These are phyloP conservation scores for Beauveria bassiana DNA, from an alignment of 2,329 filamentous ascomycete genomes.

Conservation along the genomic window DNA sequence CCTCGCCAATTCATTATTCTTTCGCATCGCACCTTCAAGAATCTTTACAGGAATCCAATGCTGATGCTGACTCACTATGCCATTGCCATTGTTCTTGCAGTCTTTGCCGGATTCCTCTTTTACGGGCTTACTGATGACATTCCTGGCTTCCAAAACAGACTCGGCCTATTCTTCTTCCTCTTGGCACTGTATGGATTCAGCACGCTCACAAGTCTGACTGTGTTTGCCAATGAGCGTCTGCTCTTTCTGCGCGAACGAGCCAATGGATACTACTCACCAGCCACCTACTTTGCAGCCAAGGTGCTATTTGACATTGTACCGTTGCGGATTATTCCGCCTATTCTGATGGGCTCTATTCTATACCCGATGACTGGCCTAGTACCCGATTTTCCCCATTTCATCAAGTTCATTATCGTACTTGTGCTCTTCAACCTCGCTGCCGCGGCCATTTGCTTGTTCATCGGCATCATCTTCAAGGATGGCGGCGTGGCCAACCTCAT, in stretches of 20 bases:
- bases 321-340: slow-evolving; percentile 84
- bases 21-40: slow-evolving; percentile 88
- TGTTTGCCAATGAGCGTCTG: slow-evolving; percentile 84
- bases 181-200: slow-evolving; percentile 95
- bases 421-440: slow-evolving; percentile 95
- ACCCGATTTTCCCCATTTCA: slow-evolving; percentile 72
- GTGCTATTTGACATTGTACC: slow-evolving; percentile 98
- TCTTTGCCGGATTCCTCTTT: slow-evolving; percentile 91
- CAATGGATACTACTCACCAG: slow-evolving; percentile 90
- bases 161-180: slow-evolving; percentile 96
- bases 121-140: slow-evolving; percentile 96
- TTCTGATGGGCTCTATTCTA: slow-evolving; percentile 90
- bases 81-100: slow-evolving; percentile 87
- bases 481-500: slow-evolving; percentile 86
- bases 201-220: slow-evolving; percentile 85
- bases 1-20: slow-evolving; percentile 80
- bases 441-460: slow-evolving; percentile 87
- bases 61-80: slow-evolving; percentile 98
- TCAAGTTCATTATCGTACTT: slow-evolving; percentile 84
- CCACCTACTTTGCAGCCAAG: slow-evolving; percentile 92
- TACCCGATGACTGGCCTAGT: slow-evolving; percentile 97
- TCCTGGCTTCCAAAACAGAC: slow-evolving; percentile 91
- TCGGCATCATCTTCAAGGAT: slow-evolving; percentile 92
- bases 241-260: slow-evolving; percentile 89
- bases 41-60: slow-evolving; percentile 94